Evolutionary conservation across 179 eudicot species (phyloP), one percentile per base, ranked within the genome.

Genomic region (Gypsophila paniculata): DNA sequence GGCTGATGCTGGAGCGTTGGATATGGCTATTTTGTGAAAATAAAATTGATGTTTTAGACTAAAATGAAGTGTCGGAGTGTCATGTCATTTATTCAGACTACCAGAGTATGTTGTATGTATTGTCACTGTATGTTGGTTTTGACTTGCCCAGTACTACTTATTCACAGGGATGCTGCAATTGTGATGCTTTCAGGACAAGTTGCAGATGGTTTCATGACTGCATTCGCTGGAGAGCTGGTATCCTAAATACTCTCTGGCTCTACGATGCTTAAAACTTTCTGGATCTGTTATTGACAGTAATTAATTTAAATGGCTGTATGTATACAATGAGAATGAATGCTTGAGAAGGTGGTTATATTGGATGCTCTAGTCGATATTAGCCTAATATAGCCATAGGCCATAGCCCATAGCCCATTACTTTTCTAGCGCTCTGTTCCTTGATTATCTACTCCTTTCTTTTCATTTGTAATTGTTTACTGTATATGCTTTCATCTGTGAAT

Each of bases 111-210:
- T 10, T 5, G 14, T 12, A 58, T 58, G 21, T 10, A 44, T 61
- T 59, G 38, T 73, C 44, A 8, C 9, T 67, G 51, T 63, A 22
- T 68, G 29, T 53, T 39, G 32, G n/a, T 7, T 61, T 61, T 68
- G 17, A 73, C 66, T 42, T 42, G 52, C 57, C 74, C 17, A 49
- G 26, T 32, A 19, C n/a, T 67, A 17, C 38, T n/a, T 62, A 21
- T 53, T 75, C 49, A 18, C 71, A 93, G 98, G 78, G 84, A 86
- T 86, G 90, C 93, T 78, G 96, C 98, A 61, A 55, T 80, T 68
- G 96, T 93, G 68, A 87, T 91, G 96, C 93, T 93, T 72, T 87
- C 89, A 69, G 98, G 96, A 72, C 98, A 93, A 79, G 80, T 93
- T 42, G 96, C 98, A 57, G 96, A 93, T 82, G 98, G 91, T 74